Percentiles rank a stretch among this genome's conserved stretches.
Evolutionary conservation across 495 filamentous ascomycete species (phyloP).

Genomic region (Penicillium taxi): DNA sequence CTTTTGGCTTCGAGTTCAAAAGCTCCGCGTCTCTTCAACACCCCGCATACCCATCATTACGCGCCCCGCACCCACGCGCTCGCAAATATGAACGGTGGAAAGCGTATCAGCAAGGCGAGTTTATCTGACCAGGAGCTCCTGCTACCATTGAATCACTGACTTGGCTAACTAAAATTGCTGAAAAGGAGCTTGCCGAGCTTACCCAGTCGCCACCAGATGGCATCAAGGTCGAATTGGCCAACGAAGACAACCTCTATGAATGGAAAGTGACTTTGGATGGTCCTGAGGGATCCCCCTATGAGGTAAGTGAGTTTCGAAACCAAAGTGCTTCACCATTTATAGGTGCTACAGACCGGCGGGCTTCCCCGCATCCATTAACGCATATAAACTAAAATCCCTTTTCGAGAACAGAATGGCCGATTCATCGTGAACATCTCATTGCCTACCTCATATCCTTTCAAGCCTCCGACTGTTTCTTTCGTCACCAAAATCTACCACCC

Average conservation of each 20-base stretch:
- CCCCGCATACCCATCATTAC: slow-evolving; percentile 13
- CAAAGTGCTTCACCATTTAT: slow-evolving; percentile 2
- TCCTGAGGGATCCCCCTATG: slow-evolving; percentile 62
- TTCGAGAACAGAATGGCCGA: slow-evolving; percentile 61
- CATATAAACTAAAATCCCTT: too few relatives aligned
- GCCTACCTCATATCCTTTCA: slow-evolving; percentile 89
- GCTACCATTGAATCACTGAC: slow-evolving; percentile 4
- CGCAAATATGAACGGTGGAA: slow-evolving; percentile 43
- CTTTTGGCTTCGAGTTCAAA: slow-evolving; percentile 22
- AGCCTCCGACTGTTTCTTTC: slow-evolving; percentile 79
- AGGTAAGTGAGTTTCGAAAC: slow-evolving; percentile 51
- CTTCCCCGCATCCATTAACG: too few relatives aligned
- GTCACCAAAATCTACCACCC: slow-evolving; percentile 96
- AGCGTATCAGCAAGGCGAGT: slow-evolving; percentile 54
- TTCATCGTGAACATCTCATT: slow-evolving; percentile 73
- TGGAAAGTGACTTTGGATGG: slow-evolving; percentile 79
- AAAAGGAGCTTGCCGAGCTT: slow-evolving; percentile 69
- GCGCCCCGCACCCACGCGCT: slow-evolving; percentile 9
- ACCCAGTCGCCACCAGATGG: slow-evolving; percentile 53
- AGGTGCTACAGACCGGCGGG: background rate
- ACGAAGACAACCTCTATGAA: slow-evolving; percentile 68
- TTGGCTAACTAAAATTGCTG: too few relatives aligned
- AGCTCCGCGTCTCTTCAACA: slow-evolving; percentile 7
- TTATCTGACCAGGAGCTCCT: background rate
- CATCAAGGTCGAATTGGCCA: slow-evolving; percentile 55